A percentile compares a stretch with the other conserved stretches of the same genome.
phyloP scores from a whole-genome alignment of 495 filamentous ascomycete genomes.

The Chaetomidium leptoderma region DNA sequence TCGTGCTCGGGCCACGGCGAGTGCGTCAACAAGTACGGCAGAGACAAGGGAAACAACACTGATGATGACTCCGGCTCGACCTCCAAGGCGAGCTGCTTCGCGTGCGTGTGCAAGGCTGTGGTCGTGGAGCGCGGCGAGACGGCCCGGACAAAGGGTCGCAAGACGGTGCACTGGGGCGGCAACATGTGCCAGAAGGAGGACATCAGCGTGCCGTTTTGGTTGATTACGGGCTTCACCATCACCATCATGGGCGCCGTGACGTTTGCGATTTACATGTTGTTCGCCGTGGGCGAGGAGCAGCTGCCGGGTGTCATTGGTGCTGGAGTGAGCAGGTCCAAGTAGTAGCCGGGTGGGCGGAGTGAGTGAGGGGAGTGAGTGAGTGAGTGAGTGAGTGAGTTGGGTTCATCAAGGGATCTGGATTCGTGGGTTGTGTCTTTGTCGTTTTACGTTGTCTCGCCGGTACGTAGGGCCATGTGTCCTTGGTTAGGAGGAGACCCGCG shows the following conservation, averaged over 20 bases:
- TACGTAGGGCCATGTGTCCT: too few species aligned
- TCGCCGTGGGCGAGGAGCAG: conserved; percentile 69
- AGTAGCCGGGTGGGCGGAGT: not conserved
- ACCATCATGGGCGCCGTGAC: conserved; percentile 55
- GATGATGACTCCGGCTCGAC: conserved; percentile 11
- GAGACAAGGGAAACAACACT: conserved; percentile 28
- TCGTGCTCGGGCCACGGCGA: conserved; percentile 72
- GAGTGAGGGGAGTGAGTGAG: not conserved
- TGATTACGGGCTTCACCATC: conserved; percentile 68
- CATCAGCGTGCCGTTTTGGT: conserved; percentile 79
- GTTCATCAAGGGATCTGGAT: conserved; percentile 1
- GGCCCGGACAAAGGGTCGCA: conserved; percentile 20
- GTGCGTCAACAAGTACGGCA: conserved; percentile 59
- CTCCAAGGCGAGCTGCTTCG: conserved; percentile 57
- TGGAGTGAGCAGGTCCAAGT: conserved; percentile 58
- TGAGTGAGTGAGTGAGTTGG: not conserved
- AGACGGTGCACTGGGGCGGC: conserved; percentile 66
- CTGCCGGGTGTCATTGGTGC: conserved; percentile 84
- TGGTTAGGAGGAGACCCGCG: not conserved
- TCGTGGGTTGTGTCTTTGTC: not conserved
- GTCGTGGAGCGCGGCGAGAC: conserved; percentile 43
- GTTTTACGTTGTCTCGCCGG: too few species aligned
- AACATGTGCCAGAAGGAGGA: conserved; percentile 88
- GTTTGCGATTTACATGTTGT: conserved; percentile 71
- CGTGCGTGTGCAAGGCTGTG: conserved; percentile 63